These are phyloP conservation scores for Adiantum capillusveneris DNA, from an alignment of 75 land plant genomes.

Conservation along the genomic window DNA sequence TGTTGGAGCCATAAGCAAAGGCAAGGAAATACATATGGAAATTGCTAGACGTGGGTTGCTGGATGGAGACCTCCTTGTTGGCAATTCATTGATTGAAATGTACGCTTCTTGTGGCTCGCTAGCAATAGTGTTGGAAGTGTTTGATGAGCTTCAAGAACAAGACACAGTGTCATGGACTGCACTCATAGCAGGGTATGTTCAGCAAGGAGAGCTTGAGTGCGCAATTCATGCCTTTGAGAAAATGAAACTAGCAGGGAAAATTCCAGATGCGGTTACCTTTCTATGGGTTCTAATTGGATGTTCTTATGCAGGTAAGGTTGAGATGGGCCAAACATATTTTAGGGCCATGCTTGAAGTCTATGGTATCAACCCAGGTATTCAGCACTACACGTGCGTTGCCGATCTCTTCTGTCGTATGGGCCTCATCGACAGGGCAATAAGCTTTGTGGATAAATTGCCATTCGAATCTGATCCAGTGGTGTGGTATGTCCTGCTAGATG, in stretches of 20 bases:
- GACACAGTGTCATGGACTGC: conserved; percentile 27
- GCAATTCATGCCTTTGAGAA: conserved; percentile 35
- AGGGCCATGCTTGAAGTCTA: conserved; percentile 24
- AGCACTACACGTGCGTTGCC: conserved; percentile 39
- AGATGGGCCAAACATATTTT: conserved; percentile 29
- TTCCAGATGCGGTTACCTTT: conserved; percentile 44
- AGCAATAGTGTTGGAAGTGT: conserved; percentile 21
- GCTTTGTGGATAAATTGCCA: conserved; percentile 20
- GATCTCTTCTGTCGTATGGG: conserved; percentile 41
- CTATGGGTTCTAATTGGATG: conserved; percentile 47
- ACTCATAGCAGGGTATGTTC: conserved; percentile 46
- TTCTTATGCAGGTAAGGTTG: conserved; percentile 35
- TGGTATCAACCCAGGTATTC: conserved; percentile 28
- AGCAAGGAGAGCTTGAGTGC: conserved; percentile 33
- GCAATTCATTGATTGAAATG: conserved; percentile 43
- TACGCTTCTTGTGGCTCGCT: conserved; percentile 43
- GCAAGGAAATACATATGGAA: conserved; percentile 2
- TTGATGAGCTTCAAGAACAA: conserved; percentile 5
- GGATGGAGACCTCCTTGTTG: conserved; percentile 21
- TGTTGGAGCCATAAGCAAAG: not conserved
- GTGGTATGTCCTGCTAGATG: conserved; percentile 34
- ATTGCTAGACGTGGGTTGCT: not conserved
- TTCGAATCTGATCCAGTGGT: conserved; percentile 23
- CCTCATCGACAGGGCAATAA: conserved; percentile 20
- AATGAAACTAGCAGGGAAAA: conserved; percentile 27